Conservation (phyloP, 345 rosid species). For the Crucihimalaya himalaica region DNA sequence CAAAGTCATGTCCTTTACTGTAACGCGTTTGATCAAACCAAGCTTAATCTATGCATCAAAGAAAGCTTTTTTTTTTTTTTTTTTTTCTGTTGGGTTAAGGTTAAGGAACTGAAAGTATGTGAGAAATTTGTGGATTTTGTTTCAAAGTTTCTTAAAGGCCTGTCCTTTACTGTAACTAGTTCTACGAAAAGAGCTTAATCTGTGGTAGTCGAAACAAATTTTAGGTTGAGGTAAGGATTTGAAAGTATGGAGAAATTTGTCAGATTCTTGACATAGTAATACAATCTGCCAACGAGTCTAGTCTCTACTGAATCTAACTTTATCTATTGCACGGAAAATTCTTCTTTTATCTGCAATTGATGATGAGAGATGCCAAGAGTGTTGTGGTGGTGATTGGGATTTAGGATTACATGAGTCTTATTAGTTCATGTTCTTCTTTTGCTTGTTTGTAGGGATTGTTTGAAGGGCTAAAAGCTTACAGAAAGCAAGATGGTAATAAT, state of each 20-base stretch:
- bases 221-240: neutral
- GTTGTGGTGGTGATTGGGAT: neutral
- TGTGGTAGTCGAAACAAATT: neutral
- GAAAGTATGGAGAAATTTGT: neutral
- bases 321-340: neutral
- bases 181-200: neutral
- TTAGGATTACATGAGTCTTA: neutral
- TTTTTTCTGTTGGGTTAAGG: neutral
- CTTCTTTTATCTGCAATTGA: neutral
- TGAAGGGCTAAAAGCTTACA: slow-evolving; percentile 94
- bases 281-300: slow-evolving; percentile 2
- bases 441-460: slow-evolving; percentile 66
- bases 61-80: neutral
- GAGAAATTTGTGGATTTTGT: neutral
- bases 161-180: neutral
- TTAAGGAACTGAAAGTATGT: neutral
- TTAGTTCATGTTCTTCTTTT: neutral
- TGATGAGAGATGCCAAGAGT: slow-evolving; percentile 8
- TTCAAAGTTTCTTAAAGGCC: neutral
- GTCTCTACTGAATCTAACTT: neutral
- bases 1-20: neutral
- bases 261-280: neutral
- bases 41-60: neutral
- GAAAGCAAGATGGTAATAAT: slow-evolving; percentile 59
- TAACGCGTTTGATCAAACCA: neutral